Percentiles rank a stretch among this genome's conserved stretches.
These are phyloP conservation scores for Curvularia sp. DNA, from an alignment of 2,329 filamentous ascomycete species.

Conservation along the genomic window DNA sequence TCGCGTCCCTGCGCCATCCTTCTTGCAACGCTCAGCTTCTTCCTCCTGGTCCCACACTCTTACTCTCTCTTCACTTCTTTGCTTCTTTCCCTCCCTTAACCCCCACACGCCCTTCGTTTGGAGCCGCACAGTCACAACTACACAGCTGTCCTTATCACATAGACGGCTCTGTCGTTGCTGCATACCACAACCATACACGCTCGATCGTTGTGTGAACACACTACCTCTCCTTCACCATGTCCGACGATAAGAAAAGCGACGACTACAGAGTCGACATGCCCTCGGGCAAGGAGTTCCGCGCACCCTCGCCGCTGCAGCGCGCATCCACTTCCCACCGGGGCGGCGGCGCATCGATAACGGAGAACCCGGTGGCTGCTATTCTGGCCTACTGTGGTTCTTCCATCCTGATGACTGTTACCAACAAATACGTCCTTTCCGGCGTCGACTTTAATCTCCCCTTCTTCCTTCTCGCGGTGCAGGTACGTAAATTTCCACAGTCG, in stretches of 20 bases:
- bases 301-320: constrained; percentile 58
- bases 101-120: constrained; percentile 5
- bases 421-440: constrained; percentile 97
- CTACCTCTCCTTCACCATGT: constrained; percentile 62
- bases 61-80: constrained; percentile 28
- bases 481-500: constrained; percentile 55
- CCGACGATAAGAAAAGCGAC: constrained; percentile 85
- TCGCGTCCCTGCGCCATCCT: constrained; percentile 40
- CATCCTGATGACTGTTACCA: constrained; percentile 99
- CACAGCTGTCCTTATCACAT: constrained; percentile 24
- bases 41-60: constrained; percentile 21
- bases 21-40: constrained; percentile 30
- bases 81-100: neutral
- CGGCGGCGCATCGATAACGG: constrained; percentile 59
- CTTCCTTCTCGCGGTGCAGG: constrained; percentile 91
- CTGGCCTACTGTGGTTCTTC: constrained; percentile 91
- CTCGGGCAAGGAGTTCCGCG: constrained; percentile 59
- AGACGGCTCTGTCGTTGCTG: constrained; percentile 26
- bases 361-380: constrained; percentile 81
- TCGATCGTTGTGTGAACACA: constrained; percentile 6
- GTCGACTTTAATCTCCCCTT: constrained; percentile 94
- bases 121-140: constrained; percentile 14
- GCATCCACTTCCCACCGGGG: constrained; percentile 35
- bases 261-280: constrained; percentile 72
- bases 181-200: constrained; percentile 15